Percentiles rank a stretch among this genome's conserved stretches.
Conservation (phyloP, 108 stramenopile genomes). For the Cyclotella distinguenda region DNA sequence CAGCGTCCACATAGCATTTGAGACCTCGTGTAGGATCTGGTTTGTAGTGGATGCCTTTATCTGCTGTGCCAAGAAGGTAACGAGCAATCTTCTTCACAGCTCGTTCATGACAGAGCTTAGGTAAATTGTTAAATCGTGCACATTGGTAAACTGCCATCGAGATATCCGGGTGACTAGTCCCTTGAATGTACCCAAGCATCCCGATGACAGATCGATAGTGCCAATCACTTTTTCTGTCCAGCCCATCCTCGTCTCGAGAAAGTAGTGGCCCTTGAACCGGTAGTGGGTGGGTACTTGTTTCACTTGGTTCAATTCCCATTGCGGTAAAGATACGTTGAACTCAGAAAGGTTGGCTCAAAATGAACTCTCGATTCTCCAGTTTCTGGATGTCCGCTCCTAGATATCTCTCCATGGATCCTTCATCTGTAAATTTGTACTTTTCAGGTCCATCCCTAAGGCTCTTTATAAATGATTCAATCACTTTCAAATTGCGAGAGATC, state of each 20-base stretch:
- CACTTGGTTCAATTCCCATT: neutral
- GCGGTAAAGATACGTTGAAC: slow-evolving; percentile 8
- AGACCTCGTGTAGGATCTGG: slow-evolving; percentile 14
- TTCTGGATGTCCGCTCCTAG: slow-evolving; percentile 19
- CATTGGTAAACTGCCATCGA: slow-evolving; percentile 1
- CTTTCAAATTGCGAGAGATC: neutral
- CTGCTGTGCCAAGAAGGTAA: slow-evolving; percentile 18
- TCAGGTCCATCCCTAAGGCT: slow-evolving; percentile 8
- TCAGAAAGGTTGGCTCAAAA: slow-evolving; percentile 21
- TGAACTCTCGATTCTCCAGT: slow-evolving; percentile 2
- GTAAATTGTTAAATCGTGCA: too few species aligned
- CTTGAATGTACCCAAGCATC: slow-evolving; percentile 39
- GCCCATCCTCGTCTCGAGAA: neutral
- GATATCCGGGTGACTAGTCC: slow-evolving; percentile 23
- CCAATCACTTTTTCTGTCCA: slow-evolving; percentile 17
- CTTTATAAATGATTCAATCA: slow-evolving; percentile 1
- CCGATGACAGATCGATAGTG: slow-evolving; percentile 44
- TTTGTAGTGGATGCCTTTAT: slow-evolving; percentile 26
- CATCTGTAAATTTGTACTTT: slow-evolving; percentile 16
- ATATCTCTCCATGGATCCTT: too few species aligned
- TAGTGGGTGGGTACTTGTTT: neutral
- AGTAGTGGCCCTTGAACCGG: slow-evolving; percentile 8
- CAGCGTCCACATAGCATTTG: slow-evolving; percentile 36
- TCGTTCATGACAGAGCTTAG: slow-evolving; percentile 17
- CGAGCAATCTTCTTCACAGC: slow-evolving; percentile 34